Evolutionary conservation across 225 moss, liverwort and hornwort genomes (phyloP), one percentile per base, ranked within the genome.

Genomic region (Sphagnum contortum): DNA sequence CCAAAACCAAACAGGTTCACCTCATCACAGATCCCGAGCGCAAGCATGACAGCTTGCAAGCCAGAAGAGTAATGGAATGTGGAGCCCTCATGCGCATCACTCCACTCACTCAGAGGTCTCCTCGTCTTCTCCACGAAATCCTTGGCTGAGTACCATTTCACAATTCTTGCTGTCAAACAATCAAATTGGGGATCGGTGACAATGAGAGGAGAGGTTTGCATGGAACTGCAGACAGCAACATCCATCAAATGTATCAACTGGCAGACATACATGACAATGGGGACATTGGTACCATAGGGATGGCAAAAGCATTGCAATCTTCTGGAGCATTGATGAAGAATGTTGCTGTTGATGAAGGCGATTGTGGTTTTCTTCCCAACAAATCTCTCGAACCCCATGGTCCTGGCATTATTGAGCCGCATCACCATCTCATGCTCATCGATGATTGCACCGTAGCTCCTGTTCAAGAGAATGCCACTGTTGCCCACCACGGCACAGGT

Each of bases 1-100:
- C 81, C 81, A 67, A 81, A 81, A 0, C 77, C 81, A 45, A 74
- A 69, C 2, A 81, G 58, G 44, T 66, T 56, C 54, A 66, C 65
- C 65, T 66, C 65, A 45, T 64, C 64, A 53, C 64, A 64, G 6
- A 64, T 64, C 13, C 64, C 64, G 12, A 64, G 64, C 14, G 65
- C 8, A 54, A 66, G 3, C 10, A 66, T 45, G 6, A 66, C 65
- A 55, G 65, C 65, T 12, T 66, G 65, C 45, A 55, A 45, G 10
- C 65, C 65, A 9, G 65, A 66, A 10, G 65, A 66, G 65, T 66
- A 66, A 55, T 66, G 65, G 44, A 66, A 66, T 9, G 6, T 44
- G 5, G 46, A 10, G 56, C 55, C 29, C 46, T 66, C 65, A 48
- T 66, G 45, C 2, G 8, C 2, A 7, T n/a, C 47, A 12, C 46